A percentile compares a stretch with the other conserved stretches of the same genome.
Conservation (phyloP, 805 yeast genomes). For the Lachancea mirantina region DNA sequence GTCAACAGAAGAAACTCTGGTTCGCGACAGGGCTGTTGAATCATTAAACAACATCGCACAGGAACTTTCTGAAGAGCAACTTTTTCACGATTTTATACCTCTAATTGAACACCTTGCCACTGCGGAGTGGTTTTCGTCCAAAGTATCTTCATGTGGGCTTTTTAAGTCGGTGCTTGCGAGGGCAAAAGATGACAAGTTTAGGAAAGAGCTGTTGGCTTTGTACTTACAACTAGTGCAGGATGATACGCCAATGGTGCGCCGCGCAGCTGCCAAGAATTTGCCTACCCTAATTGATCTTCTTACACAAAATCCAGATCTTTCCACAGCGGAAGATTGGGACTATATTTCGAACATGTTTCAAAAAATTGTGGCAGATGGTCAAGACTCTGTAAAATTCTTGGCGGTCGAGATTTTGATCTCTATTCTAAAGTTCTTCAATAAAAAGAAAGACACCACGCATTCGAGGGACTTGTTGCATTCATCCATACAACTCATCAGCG, state of each 20-base stretch:
- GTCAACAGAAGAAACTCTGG: conserved; percentile 92
- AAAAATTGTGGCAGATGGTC: conserved; percentile 71
- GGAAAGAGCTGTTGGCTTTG: conserved; percentile 57
- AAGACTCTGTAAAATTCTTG: conserved; percentile 89
- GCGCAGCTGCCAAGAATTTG: conserved; percentile 83
- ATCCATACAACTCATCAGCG: conserved; percentile 66
- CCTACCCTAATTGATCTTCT: conserved; percentile 66
- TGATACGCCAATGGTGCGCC: conserved; percentile 96
- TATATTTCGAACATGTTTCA: conserved; percentile 76
- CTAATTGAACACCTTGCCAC: conserved; percentile 70
- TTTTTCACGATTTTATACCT: conserved; percentile 61
- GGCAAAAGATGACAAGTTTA: conserved; percentile 43
- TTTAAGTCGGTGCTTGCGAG: conserved; percentile 61
- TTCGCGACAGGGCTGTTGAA: conserved; percentile 87
- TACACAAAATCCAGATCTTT: conserved; percentile 38
- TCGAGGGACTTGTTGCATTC: conserved; percentile 56
- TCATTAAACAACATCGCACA: conserved; percentile 67
- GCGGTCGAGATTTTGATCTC: conserved; percentile 84
- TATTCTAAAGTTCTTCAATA: conserved; percentile 61
- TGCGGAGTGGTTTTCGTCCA: conserved; percentile 91
- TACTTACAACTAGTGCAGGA: conserved; percentile 72
- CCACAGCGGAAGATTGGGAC: conserved; percentile 63
- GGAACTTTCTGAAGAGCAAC: conserved; percentile 55
- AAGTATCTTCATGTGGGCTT: conserved; percentile 87
- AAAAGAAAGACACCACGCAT: conserved; percentile 49